A percentile compares a stretch with the other conserved stretches of the same genome.
These are phyloP conservation scores for Ilyonectria mors-panacis DNA, from an alignment of 2,329 filamentous ascomycete genomes.

Conservation along the genomic window DNA sequence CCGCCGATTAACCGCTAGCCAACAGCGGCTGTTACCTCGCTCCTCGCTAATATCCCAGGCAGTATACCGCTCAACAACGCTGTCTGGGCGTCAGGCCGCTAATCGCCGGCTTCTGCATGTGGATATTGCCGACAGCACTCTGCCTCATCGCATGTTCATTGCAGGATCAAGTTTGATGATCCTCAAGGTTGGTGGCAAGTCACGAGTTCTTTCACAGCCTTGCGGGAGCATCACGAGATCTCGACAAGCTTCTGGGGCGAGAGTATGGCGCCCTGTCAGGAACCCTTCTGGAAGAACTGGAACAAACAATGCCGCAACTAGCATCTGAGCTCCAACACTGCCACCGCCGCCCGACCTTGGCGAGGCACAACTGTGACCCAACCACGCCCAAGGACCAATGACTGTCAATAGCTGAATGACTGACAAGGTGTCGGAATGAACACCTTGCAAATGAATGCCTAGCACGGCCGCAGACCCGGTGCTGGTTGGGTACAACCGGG, in stretches of 20 bases:
- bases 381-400: not conserved
- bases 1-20: not conserved
- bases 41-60: not conserved
- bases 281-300: constrained; percentile 1
- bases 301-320: not conserved
- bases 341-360: not conserved
- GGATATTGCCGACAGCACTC: not conserved
- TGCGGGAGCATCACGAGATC: constrained; percentile 1
- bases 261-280: not conserved
- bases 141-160: not conserved
- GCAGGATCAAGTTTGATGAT: not conserved
- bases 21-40: not conserved
- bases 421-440: not conserved
- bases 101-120: not conserved
- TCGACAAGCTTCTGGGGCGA: not conserved
- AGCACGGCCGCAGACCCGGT: not conserved
- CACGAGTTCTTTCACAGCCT: not conserved
- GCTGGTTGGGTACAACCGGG: not conserved
- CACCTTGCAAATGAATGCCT: not conserved
- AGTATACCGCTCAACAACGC: not conserved
- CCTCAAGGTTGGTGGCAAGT: not conserved
- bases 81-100: no score
- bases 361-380: not conserved
- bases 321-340: not conserved
- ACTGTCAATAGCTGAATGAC: not conserved